Conservation (phyloP, 2,329 filamentous ascomycete species). For the Epichloe elymi region DNA sequence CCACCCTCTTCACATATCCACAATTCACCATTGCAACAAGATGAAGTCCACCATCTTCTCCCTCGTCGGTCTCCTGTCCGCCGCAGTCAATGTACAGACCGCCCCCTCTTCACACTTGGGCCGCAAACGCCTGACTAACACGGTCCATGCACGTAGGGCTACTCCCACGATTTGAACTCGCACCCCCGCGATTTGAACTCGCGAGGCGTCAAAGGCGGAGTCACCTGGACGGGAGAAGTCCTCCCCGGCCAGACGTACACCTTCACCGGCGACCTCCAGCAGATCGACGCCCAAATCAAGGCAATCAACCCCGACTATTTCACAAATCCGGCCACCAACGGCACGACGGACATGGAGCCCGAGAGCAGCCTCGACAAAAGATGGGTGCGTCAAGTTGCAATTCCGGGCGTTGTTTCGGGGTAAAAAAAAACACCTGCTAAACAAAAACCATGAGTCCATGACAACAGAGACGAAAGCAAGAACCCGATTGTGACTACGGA, state of each 20-base stretch:
- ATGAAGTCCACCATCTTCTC: neutral
- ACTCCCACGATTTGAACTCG: neutral
- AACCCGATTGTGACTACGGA: neutral
- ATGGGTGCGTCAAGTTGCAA: neutral
- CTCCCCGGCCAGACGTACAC: neutral
- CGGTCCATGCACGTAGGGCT: neutral
- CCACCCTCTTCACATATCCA: too few species aligned
- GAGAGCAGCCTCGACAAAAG: neutral
- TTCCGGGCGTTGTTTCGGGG: too few species aligned
- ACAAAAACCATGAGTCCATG: neutral
- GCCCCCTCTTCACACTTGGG: neutral
- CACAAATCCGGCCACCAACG: neutral
- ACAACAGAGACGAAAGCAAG: neutral
- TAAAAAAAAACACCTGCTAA: neutral
- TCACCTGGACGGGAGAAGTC: slow-evolving; percentile 1
- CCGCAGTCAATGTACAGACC: neutral
- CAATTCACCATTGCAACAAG: too few species aligned
- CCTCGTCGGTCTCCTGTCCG: neutral
- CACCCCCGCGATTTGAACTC: neutral
- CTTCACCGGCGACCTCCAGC: neutral
- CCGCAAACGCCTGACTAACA: neutral
- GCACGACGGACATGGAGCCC: neutral
- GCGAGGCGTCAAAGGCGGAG: neutral
- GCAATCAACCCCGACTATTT: neutral
- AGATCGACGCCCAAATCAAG: neutral